phyloP scores from a whole-genome alignment of 441 rosid species.

The Populus hybrid region DNA sequence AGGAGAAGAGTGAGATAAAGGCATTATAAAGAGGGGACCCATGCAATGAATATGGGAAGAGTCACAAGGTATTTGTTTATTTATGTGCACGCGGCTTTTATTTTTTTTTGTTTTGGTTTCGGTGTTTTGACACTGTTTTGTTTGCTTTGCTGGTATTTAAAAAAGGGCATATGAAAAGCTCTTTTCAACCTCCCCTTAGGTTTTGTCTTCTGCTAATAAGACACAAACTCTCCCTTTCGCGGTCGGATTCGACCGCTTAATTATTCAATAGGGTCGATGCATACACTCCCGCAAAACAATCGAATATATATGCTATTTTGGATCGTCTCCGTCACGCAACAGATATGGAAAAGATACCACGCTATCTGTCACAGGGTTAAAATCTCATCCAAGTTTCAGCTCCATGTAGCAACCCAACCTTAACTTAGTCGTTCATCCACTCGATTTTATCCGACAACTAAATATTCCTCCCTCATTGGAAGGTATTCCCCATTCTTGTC shows the following conservation, averaged over 20 bases:
- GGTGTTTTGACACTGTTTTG: not conserved
- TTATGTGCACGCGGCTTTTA: too few species aligned
- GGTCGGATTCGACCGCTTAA: too few species aligned
- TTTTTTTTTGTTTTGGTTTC: not conserved
- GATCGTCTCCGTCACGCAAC: not conserved
- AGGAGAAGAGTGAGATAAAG: too few species aligned
- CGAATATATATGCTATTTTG: not conserved
- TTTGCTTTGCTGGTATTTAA: too few species aligned
- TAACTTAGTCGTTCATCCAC: too few species aligned
- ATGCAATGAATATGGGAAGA: conserved; percentile 15
- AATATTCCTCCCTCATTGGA: too few species aligned
- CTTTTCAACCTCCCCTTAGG: conserved; percentile 56
- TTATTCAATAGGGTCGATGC: not conserved
- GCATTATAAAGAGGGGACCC: conserved; percentile 25
- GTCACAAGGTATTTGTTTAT: not conserved
- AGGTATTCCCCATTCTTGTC: too few species aligned
- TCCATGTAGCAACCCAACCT: too few species aligned
- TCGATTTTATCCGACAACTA: too few species aligned
- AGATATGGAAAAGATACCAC: not conserved
- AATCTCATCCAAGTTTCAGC: too few species aligned
- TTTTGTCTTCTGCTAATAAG: conserved; percentile 25
- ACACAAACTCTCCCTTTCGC: conserved; percentile 29
- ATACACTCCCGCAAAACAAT: not conserved
- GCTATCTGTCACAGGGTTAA: too few species aligned
- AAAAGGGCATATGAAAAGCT: conserved; percentile 27